Conservation (phyloP, 495 filamentous ascomycete species). For the Penicillium mononematosum region DNA sequence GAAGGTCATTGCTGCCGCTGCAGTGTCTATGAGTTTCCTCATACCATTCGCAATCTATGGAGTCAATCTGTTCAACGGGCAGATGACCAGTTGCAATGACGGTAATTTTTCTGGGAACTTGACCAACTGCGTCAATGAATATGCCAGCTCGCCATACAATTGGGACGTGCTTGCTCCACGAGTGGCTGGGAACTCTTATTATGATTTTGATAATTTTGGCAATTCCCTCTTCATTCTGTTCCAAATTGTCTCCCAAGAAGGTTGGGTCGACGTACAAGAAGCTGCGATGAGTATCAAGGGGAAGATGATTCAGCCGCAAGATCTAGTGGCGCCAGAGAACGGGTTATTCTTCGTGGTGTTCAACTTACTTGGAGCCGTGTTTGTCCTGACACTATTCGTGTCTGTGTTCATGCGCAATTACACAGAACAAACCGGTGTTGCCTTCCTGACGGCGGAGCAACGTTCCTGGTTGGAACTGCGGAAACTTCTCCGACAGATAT, state of each 20-base stretch:
- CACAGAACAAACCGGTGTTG: slow-evolving; percentile 97
- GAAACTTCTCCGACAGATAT: slow-evolving; percentile 89
- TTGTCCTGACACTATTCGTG: slow-evolving; percentile 96
- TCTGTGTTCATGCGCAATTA: slow-evolving; percentile 99
- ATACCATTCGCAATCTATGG: slow-evolving; percentile 97
- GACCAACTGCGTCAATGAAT: slow-evolving; percentile 75
- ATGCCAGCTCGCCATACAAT: slow-evolving; percentile 66
- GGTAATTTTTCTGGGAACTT: slow-evolving; percentile 53
- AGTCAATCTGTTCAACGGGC: slow-evolving; percentile 85
- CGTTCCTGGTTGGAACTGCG: slow-evolving; percentile 94
- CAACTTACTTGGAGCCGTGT: slow-evolving; percentile 95
- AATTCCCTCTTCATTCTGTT: slow-evolving; percentile 93
- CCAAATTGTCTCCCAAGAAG: slow-evolving; percentile 98
- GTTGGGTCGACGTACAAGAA: slow-evolving; percentile 91
- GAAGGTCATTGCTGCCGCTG: slow-evolving; percentile 83
- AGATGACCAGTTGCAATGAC: slow-evolving; percentile 82
- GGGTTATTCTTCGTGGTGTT: slow-evolving; percentile 93
- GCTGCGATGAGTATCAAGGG: slow-evolving; percentile 80
- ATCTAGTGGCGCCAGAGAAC: slow-evolving; percentile 72
- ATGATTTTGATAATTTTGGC: slow-evolving; percentile 92
- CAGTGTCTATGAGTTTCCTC: slow-evolving; percentile 90
- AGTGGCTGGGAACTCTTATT: slow-evolving; percentile 75
- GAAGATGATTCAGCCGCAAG: slow-evolving; percentile 64
- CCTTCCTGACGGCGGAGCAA: slow-evolving; percentile 94
- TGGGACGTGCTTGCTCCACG: slow-evolving; percentile 86